These are phyloP conservation scores for Cladosporium sphaerospermum DNA, from an alignment of 2,329 filamentous ascomycete species.

Conservation along the genomic window DNA sequence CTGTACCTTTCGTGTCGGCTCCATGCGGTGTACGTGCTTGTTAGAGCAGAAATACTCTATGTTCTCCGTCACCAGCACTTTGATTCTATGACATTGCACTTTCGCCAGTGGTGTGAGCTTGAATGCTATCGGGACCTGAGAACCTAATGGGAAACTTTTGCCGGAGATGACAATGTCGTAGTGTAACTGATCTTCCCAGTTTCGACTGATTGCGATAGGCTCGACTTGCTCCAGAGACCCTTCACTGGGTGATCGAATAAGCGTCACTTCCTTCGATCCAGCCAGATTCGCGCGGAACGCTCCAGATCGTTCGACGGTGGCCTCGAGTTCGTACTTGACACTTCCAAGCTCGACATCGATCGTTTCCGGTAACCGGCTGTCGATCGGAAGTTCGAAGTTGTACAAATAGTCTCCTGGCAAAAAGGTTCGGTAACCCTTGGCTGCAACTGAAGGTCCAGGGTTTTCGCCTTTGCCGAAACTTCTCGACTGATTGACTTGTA, in stretches of 20 bases:
- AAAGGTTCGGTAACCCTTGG: slow-evolving; percentile 82
- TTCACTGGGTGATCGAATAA: slow-evolving; percentile 81
- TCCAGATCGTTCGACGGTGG: slow-evolving; percentile 75
- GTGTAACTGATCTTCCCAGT: slow-evolving; percentile 91
- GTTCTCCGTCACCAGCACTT: slow-evolving; percentile 84
- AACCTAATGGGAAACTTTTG: slow-evolving; percentile 85
- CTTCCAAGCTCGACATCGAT: slow-evolving; percentile 80
- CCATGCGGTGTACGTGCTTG: slow-evolving; percentile 76
- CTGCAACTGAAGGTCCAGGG: slow-evolving; percentile 53
- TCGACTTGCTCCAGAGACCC: slow-evolving; percentile 85
- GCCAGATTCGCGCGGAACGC: slow-evolving; percentile 85
- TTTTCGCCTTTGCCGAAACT: slow-evolving; percentile 79
- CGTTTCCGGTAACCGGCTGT: slow-evolving; percentile 73
- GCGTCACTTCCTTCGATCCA: slow-evolving; percentile 71
- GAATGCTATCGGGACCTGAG: slow-evolving; percentile 86
- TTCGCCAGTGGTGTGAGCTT: slow-evolving; percentile 89
- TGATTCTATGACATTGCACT: slow-evolving; percentile 86
- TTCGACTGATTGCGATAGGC: slow-evolving; percentile 85
- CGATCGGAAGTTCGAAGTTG: slow-evolving; percentile 77
- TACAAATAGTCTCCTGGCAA: slow-evolving; percentile 67
- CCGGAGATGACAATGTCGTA: slow-evolving; percentile 96
- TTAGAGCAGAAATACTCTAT: slow-evolving; percentile 87
- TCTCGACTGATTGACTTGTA: slow-evolving; percentile 73
- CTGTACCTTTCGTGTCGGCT: slow-evolving; percentile 75
- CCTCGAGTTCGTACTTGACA: slow-evolving; percentile 83